Conservation (phyloP, 805 yeast species). For the Diddensiella transvaalensis region DNA sequence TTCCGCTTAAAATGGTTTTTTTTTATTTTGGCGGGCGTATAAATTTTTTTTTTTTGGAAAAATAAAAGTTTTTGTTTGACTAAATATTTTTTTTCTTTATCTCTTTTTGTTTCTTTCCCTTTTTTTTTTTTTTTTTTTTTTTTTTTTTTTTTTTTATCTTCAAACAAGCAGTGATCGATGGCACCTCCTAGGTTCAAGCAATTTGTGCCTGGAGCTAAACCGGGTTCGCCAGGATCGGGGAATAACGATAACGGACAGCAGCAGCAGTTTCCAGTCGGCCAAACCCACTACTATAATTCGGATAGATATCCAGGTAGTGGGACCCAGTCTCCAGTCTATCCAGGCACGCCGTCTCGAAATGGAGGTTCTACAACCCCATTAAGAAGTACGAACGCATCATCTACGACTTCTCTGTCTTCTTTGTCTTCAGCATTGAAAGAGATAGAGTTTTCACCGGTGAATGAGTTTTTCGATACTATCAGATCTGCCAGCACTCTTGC, state of each 20-base stretch:
- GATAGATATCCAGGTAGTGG: slow-evolving; percentile 3
- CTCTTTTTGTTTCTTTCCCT: too few species aligned
- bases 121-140: slow-evolving; percentile 11
- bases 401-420: slow-evolving; percentile 71
- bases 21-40: too few species aligned
- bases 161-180: slow-evolving; percentile 1
- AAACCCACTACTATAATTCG: background rate
- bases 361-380: slow-evolving; percentile 27
- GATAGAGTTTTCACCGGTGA: slow-evolving; percentile 62
- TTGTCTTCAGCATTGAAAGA: slow-evolving; percentile 69
- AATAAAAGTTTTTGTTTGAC: too few species aligned
- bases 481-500: slow-evolving; percentile 49
- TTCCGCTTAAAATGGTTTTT: too few species aligned
- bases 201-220: slow-evolving; percentile 8
- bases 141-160: slow-evolving; percentile 7
- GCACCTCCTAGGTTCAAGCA: slow-evolving; percentile 18
- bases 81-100: too few species aligned
- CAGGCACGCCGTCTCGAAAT: slow-evolving; percentile 3
- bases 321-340: slow-evolving; percentile 6
- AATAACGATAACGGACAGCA: background rate
- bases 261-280: slow-evolving; percentile 2
- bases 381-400: slow-evolving; percentile 36
- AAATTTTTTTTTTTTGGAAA: too few species aligned
- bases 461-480: slow-evolving; percentile 51
- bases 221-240: slow-evolving; percentile 8